Conservation (phyloP, 306 rosid genomes). For the Castanea sativa region DNA sequence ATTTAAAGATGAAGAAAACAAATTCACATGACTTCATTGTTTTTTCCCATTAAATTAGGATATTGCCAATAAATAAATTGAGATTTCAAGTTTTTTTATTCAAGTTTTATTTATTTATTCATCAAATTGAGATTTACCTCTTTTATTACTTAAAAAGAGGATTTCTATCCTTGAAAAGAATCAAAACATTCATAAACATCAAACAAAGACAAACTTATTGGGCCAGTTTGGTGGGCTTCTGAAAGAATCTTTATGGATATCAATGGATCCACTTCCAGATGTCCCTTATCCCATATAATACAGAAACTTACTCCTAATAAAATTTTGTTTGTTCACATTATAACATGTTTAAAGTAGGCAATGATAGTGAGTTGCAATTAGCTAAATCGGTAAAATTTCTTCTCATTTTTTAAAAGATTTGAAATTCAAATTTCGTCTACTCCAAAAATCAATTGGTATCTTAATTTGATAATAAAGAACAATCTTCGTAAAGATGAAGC, state of each 20-base stretch:
- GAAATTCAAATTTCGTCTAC: no score
- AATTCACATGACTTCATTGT: not conserved
- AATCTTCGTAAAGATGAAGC: no score
- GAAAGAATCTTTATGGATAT: not conserved
- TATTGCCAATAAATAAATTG: no score
- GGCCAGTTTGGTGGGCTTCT: not conserved
- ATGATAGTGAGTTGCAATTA: no score
- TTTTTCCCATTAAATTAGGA: no score
- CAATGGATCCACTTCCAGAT: not conserved
- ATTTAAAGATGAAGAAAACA: not conserved
- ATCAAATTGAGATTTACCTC: not conserved
- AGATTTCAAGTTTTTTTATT: no score
- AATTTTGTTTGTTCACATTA: not conserved
- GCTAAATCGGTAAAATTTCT: no score
- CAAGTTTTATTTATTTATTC: no score
- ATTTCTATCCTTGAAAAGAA: not conserved
- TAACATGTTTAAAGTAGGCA: not conserved
- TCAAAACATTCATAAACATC: not conserved
- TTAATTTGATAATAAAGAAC: no score
- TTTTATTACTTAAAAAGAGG: not conserved
- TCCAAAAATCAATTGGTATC: no score
- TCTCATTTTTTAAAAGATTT: no score
- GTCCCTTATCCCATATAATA: not conserved
- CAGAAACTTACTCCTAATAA: not conserved
- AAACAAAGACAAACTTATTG: not conserved